A percentile compares a stretch with the other conserved stretches of the same genome.
Conservation (phyloP, 257 asterid species). For the Solanum pennellii region DNA sequence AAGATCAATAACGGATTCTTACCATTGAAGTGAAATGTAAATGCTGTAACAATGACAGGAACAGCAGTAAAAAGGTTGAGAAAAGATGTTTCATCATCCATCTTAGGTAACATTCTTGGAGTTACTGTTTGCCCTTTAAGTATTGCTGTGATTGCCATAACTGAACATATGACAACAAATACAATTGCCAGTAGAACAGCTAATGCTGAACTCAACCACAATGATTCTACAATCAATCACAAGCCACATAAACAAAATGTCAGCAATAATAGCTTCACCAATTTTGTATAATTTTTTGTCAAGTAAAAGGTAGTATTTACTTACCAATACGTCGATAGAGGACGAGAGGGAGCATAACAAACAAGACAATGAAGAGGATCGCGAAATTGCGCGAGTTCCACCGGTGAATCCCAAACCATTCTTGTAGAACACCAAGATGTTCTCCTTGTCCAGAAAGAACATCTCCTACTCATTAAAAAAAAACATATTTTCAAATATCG, state of each 20-base stretch:
- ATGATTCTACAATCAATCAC: slow-evolving; percentile 52
- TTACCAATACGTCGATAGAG: slow-evolving; percentile 78
- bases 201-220: slow-evolving; percentile 57
- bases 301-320: not conserved
- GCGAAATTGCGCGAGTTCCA: slow-evolving; percentile 79
- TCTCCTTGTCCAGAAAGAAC: slow-evolving; percentile 84
- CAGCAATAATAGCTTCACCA: not conserved
- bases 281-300: not conserved
- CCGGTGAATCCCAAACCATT: slow-evolving; percentile 93
- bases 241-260: not conserved
- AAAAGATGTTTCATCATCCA: slow-evolving; percentile 54
- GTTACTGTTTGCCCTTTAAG: slow-evolving; percentile 45
- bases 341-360: slow-evolving; percentile 69
- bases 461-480: slow-evolving; percentile 46
- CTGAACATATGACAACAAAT: slow-evolving; percentile 84
- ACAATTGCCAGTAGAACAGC: slow-evolving; percentile 31
- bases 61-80: slow-evolving; percentile 84
- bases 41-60: slow-evolving; percentile 90
- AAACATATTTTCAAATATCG: not conserved
- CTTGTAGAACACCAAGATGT: slow-evolving; percentile 73
- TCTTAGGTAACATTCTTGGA: slow-evolving; percentile 50
- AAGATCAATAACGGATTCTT: not conserved
- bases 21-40: slow-evolving; percentile 96
- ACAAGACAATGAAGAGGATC: slow-evolving; percentile 43
- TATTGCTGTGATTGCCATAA: slow-evolving; percentile 63